Percentiles rank a stretch among this genome's conserved stretches.
Evolutionary conservation across 192 early-diverging fungal species (phyloP).

Genomic region (Mycoemilia scoparia): DNA sequence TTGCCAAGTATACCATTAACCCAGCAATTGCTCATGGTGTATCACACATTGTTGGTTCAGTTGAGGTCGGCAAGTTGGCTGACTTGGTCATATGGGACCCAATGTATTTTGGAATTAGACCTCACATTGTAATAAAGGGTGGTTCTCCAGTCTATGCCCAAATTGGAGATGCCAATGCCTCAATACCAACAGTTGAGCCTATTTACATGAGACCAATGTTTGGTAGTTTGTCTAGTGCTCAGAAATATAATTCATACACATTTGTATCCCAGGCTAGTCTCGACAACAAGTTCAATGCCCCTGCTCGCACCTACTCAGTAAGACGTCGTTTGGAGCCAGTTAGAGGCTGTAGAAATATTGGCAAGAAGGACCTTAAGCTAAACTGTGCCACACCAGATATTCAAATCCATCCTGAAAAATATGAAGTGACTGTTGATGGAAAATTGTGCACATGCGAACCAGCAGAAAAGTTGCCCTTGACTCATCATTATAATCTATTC

Average conservation of each 20-base stretch:
- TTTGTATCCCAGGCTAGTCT: conserved; percentile 72
- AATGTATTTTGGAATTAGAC: conserved; percentile 75
- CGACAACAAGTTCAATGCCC: conserved; percentile 23
- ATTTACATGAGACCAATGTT: conserved; percentile 74
- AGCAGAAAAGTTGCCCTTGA: conserved; percentile 44
- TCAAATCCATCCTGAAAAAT: conserved; percentile 81
- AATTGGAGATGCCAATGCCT: conserved; percentile 90
- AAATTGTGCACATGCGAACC: conserved; percentile 46
- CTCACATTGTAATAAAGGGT: conserved; percentile 71
- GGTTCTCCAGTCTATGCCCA: conserved; percentile 67
- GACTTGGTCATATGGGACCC: conserved; percentile 80
- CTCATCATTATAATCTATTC: conserved; percentile 47
- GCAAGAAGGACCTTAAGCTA: conserved; percentile 74
- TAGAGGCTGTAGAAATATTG: conserved; percentile 51
- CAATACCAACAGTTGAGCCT: conserved; percentile 88
- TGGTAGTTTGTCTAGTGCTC: conserved; percentile 43
- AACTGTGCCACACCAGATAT: conserved; percentile 64
- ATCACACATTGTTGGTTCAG: conserved; percentile 73
- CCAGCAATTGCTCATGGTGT: conserved; percentile 82
- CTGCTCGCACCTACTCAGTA: conserved; percentile 36
- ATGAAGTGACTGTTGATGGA: conserved; percentile 69
- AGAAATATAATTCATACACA: conserved; percentile 40
- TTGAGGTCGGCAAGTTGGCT: conserved; percentile 87
- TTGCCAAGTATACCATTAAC: conserved; percentile 97
- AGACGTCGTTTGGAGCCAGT: conserved; percentile 54